Conservation (phyloP, 108 stramenopile genomes). For the Ochromonas danica region DNA sequence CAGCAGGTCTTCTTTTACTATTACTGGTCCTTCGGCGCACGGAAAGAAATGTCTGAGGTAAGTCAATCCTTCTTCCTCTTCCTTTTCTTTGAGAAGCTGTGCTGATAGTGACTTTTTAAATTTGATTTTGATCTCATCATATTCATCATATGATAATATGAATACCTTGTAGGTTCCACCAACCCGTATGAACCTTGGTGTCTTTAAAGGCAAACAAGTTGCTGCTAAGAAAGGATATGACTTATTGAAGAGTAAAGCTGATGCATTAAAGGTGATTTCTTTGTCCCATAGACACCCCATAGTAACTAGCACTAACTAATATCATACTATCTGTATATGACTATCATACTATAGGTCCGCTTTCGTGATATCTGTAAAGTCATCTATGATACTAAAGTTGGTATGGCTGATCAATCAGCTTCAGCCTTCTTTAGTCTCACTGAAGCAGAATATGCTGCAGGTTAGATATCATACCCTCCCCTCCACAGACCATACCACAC, state of each 20-base stretch:
- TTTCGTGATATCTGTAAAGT: slow-evolving; percentile 89
- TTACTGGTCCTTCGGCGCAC: too few species aligned
- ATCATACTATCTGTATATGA: not conserved
- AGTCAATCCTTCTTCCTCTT: too few species aligned
- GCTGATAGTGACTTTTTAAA: too few species aligned
- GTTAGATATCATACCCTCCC: too few species aligned
- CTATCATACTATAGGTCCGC: slow-evolving; percentile 63
- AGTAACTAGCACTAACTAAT: too few species aligned
- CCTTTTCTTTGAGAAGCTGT: too few species aligned
- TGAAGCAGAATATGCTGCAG: slow-evolving; percentile 96
- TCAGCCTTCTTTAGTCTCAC: slow-evolving; percentile 89
- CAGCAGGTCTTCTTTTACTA: too few species aligned
- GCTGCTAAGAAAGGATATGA: slow-evolving; percentile 89
- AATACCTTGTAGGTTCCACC: slow-evolving; percentile 79
- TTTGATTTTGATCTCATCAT: too few species aligned
- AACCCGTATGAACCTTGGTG: slow-evolving; percentile 94
- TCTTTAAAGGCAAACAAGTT: slow-evolving; percentile 89
- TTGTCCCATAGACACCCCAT: too few species aligned
- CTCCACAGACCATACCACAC: too few species aligned
- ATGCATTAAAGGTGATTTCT: slow-evolving; percentile 77
- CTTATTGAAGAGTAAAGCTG: slow-evolving; percentile 92
- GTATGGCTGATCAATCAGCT: slow-evolving; percentile 67
- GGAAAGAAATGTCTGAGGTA: too few species aligned
- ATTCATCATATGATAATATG: too few species aligned
- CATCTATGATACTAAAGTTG: slow-evolving; percentile 87